Evolutionary conservation across 1,284 basidiomycete genomes (phyloP), one percentile per base, ranked within the genome.

Genomic region (Trichosporon coremiiforme): DNA sequence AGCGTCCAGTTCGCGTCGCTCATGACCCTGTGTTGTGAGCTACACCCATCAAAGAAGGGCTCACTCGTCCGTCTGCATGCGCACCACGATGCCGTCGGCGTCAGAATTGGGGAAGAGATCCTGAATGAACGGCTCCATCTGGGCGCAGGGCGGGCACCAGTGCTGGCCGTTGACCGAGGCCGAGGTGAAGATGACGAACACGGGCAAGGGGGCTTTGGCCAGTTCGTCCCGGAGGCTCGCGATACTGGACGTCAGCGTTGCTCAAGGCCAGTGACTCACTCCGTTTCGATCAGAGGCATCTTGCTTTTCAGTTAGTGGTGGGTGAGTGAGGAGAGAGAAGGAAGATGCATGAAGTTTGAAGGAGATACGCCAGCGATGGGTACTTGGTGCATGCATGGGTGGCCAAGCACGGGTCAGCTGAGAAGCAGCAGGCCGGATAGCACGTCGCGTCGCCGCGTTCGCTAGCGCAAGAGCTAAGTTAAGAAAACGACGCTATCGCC

Each of bases 1-100:
- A 45, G 41, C 17, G 41, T 45, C 41, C 41, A 45, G 41, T 45
- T 33, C 12, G 29, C 57, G 3, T 66, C 71, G 8, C 65, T 70
- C 35, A 17, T n/a, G 41, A 45, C 41, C 17, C 41, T 45, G 41
- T 38, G 17, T 17, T 25, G 25, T 25, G 25, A 25, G 25, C 25
- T 25, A 25, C 25, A 25, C 25, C 25, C 25, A 25, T 25, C 25
- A 25, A 25, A 3, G 25, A 25, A 25, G 25, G 25, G 25, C 41
- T 45, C 41, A 45, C 41, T 45, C 41, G 17, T 45, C 8, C 41
- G 4, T 10, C 41, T 45, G 41, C 41, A 45, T 4, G 15, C 41
- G 15, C 17, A 45, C 41, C 5, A 45, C 41, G 5, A 45, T 45
- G 17, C 41, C 41, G 17, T 1, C 15, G 4, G 41, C 41, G 17